Conservation (phyloP, 345 rosid genomes). For the Gossypium turneri region DNA sequence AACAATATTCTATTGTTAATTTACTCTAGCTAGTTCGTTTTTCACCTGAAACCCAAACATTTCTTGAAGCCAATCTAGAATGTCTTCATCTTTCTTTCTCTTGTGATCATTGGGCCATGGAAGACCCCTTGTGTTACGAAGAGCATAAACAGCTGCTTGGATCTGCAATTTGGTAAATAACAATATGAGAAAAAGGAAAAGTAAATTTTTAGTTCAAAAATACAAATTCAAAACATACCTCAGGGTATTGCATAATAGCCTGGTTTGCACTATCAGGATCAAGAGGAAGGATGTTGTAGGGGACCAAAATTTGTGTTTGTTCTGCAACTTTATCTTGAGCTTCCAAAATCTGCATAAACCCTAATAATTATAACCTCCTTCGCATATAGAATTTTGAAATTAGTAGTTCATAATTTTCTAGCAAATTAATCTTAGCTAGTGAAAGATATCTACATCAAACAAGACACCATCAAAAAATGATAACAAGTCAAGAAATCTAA, state of each 20-base stretch:
- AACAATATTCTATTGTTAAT: neutral
- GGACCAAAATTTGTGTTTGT: conserved; percentile 84
- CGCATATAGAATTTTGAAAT: neutral
- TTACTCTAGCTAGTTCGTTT: neutral
- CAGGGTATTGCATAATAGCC: conserved; percentile 95
- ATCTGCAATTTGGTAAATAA: conserved; percentile 43
- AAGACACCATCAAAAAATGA: neutral
- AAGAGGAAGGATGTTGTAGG: conserved; percentile 92
- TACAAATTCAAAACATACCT: conserved; percentile 41
- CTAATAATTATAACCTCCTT: conserved; percentile 12
- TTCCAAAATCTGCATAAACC: conserved; percentile 66
- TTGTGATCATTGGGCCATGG: conserved; percentile 91
- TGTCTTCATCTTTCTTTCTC: conserved; percentile 81
- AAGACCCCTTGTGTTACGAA: conserved; percentile 97
- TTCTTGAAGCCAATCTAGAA: conserved; percentile 96
- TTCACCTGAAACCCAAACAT: conserved; percentile 99
- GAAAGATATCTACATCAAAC: neutral
- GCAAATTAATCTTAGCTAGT: neutral
- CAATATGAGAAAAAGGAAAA: neutral
- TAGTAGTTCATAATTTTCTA: neutral
- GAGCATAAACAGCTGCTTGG: conserved; percentile 88
- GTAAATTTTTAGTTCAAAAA: conserved; percentile 11
- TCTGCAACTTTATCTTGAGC: conserved; percentile 93
- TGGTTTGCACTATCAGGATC: conserved; percentile 98
- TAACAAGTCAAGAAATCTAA: conserved; percentile 1